These are phyloP conservation scores for Ophiostoma sp. DNA, from an alignment of 2,329 filamentous ascomycete genomes.

Conservation along the genomic window DNA sequence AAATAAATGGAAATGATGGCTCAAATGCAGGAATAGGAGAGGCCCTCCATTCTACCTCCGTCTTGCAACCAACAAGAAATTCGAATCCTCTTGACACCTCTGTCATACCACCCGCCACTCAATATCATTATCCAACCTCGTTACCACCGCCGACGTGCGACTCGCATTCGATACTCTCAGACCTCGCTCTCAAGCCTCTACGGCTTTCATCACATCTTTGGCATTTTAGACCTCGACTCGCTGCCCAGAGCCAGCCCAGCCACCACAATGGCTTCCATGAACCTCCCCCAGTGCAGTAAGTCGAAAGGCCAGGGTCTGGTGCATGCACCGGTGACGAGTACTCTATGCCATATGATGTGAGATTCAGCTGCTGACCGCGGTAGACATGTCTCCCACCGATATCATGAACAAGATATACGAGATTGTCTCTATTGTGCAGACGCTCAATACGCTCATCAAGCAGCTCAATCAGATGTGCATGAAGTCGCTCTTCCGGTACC, in stretches of 20 bases:
- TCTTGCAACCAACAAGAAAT: neutral
- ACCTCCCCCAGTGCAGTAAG: neutral
- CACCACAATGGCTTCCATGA: neutral
- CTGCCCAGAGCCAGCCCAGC: neutral
- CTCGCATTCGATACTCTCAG: neutral
- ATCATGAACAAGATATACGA: slow-evolving; percentile 21
- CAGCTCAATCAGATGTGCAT: slow-evolving; percentile 21
- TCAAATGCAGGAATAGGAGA: neutral
- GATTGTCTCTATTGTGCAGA: slow-evolving; percentile 19
- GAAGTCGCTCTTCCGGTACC: neutral
- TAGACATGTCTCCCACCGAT: neutral
- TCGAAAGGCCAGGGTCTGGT: neutral
- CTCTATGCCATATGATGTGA: neutral
- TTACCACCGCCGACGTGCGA: neutral
- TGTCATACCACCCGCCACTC: neutral
- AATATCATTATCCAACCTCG: neutral
- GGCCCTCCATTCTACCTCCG: neutral
- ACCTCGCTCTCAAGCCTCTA: neutral
- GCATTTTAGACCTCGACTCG: neutral
- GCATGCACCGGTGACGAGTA: too few species aligned
- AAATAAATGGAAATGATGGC: neutral
- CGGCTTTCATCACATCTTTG: neutral
- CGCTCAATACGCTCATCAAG: slow-evolving; percentile 16
- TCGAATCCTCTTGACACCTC: neutral
- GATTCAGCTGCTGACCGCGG: neutral